A percentile compares a stretch with the other conserved stretches of the same genome.
These are phyloP conservation scores for Rauvolfia tetraphylla DNA, from an alignment of 257 asterid genomes.

Conservation along the genomic window DNA sequence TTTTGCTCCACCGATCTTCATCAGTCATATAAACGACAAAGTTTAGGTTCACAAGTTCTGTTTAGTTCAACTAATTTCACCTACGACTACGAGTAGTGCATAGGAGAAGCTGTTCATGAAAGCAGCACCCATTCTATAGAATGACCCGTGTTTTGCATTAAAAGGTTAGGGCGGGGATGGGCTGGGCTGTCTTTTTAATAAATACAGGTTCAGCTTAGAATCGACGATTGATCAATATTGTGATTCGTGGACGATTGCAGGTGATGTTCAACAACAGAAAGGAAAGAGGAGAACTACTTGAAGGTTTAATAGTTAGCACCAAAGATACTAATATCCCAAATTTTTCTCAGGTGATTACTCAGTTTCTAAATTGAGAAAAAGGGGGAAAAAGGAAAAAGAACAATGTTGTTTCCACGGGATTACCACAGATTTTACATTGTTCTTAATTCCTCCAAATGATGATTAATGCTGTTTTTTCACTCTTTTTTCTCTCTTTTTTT, in stretches of 20 bases:
- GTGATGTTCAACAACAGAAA: slow-evolving; percentile 84
- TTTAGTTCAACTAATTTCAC: slow-evolving; percentile 3
- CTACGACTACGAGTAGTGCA: neutral
- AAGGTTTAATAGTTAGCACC: slow-evolving; percentile 68
- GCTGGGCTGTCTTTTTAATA: too few species aligned
- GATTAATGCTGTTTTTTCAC: neutral
- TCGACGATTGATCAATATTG: too few species aligned
- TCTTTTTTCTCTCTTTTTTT: neutral
- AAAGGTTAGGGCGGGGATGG: too few species aligned
- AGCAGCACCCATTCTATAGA: too few species aligned
- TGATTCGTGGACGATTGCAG: slow-evolving; percentile 40
- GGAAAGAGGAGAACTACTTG: slow-evolving; percentile 82
- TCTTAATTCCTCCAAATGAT: neutral
- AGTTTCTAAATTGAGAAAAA: neutral
- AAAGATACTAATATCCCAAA: slow-evolving; percentile 58
- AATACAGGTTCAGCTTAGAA: too few species aligned
- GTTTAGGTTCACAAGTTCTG: neutral
- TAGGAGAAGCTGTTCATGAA: neutral
- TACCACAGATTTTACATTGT: neutral
- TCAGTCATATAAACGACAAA: neutral
- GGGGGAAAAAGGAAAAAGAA: neutral
- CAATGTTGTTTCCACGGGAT: neutral
- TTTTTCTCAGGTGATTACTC: slow-evolving; percentile 49
- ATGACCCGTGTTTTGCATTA: too few species aligned
- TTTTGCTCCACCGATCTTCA: neutral